Evolutionary conservation across 495 filamentous ascomycete species (phyloP).

Genomic region (Aspergillus heteromorphus): DNA sequence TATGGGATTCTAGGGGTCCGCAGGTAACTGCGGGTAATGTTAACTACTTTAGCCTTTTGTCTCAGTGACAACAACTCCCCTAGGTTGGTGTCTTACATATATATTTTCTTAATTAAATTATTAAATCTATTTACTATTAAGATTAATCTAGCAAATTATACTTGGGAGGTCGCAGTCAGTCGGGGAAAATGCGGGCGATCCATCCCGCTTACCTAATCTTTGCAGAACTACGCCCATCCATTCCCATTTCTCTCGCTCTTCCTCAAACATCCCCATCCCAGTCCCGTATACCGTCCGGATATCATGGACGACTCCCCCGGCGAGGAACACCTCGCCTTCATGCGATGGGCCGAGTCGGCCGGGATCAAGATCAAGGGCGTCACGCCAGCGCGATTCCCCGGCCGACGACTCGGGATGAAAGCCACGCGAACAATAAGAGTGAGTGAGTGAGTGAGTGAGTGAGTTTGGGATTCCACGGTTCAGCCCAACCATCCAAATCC

Average conservation of each 20-base stretch:
- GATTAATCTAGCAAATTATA: too few relatives aligned
- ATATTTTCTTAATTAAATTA: too few relatives aligned
- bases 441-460: slow-evolving; percentile 1
- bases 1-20: too few relatives aligned
- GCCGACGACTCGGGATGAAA: slow-evolving; percentile 63
- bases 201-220: slow-evolving; percentile 1
- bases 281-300: not conserved
- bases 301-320: slow-evolving; percentile 16
- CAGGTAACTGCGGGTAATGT: too few relatives aligned
- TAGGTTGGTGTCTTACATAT: too few relatives aligned
- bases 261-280: not conserved
- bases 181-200: too few relatives aligned
- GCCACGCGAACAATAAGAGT: slow-evolving; percentile 58
- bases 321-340: slow-evolving; percentile 37
- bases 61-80: too few relatives aligned
- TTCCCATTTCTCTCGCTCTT: not conserved
- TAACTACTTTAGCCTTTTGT: too few relatives aligned
- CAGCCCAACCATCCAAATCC: not conserved
- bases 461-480: not conserved
- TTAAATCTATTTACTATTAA: too few relatives aligned
- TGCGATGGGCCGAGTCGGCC: slow-evolving; percentile 49
- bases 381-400: slow-evolving; percentile 48
- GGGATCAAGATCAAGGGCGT: slow-evolving; percentile 55
- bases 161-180: too few relatives aligned
- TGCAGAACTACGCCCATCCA: not conserved